These are phyloP conservation scores for Guillardia theta DNA, from an alignment of 78 protist species.

Conservation along the genomic window DNA sequence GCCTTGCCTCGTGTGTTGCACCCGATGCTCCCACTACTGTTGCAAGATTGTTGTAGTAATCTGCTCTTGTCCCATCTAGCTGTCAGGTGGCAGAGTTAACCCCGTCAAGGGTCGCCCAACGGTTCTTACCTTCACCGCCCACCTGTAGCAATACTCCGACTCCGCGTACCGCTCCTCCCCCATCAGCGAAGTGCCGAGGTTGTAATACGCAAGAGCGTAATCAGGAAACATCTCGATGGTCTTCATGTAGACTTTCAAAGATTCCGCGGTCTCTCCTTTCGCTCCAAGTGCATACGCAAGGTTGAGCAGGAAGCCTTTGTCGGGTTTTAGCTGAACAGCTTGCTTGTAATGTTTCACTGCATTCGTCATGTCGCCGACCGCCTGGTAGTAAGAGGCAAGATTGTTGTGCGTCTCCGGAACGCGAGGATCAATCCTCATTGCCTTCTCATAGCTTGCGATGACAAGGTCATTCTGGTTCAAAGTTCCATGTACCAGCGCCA, in stretches of 20 bases:
- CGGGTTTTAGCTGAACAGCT: neutral
- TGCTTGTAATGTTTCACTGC: neutral
- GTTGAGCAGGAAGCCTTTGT: neutral
- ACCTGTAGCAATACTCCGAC: neutral
- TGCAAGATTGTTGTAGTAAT: slow-evolving; percentile 28
- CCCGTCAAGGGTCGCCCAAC: neutral
- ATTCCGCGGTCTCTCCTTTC: neutral
- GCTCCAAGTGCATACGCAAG: neutral
- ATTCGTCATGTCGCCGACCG: neutral
- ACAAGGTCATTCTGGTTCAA: neutral
- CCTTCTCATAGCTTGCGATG: neutral
- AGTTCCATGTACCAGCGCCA: slow-evolving; percentile 7
- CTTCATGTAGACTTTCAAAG: neutral
- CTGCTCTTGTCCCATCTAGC: neutral
- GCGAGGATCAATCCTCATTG: neutral
- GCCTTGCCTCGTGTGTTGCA: neutral
- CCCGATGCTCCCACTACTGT: neutral
- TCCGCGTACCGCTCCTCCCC: slow-evolving; percentile 30
- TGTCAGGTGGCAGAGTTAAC: no score
- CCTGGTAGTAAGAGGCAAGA: neutral
- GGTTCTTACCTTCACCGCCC: neutral
- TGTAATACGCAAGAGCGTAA: slow-evolving; percentile 18
- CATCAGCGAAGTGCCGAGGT: slow-evolving; percentile 14
- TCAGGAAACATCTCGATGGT: neutral
- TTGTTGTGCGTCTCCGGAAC: slow-evolving; percentile 6